Evolutionary conservation across 2,329 filamentous ascomycete species (phyloP).

Genomic region (Verticillium longisporum): DNA sequence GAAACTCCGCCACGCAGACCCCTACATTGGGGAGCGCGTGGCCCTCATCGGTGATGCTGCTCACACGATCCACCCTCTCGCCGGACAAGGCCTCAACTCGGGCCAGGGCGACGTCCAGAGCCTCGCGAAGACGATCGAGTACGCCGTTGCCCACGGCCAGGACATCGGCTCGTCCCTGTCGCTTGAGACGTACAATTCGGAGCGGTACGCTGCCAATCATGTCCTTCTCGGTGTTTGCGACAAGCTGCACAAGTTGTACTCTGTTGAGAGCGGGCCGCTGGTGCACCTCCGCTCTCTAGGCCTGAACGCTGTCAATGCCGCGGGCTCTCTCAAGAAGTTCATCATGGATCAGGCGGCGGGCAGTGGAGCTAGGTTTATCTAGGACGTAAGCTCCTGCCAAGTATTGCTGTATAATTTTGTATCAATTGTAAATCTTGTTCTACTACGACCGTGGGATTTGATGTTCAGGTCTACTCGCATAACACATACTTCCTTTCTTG

Average conservation of each 20-base stretch:
- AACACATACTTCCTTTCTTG: no score
- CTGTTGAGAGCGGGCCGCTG: conserved; percentile 70
- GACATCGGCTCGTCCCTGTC: conserved; percentile 76
- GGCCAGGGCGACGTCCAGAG: conserved; percentile 84
- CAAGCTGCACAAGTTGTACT: conserved; percentile 88
- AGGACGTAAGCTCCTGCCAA: not conserved
- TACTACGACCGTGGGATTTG: not conserved
- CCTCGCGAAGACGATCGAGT: conserved; percentile 66
- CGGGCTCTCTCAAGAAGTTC: conserved; percentile 72
- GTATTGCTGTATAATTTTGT: not conserved
- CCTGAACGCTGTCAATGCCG: conserved; percentile 64
- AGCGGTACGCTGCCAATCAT: conserved; percentile 78
- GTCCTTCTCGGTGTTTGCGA: conserved; percentile 74
- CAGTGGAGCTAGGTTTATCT: conserved; percentile 40
- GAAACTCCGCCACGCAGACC: conserved; percentile 86
- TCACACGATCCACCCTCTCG: conserved; percentile 90
- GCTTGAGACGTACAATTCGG: conserved; percentile 73
- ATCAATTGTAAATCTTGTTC: conserved; percentile 3
- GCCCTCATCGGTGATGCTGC: conserved; percentile 92
- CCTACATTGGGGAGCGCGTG: conserved; percentile 83
- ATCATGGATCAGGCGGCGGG: conserved; percentile 71
- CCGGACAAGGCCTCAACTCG: conserved; percentile 90
- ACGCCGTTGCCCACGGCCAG: conserved; percentile 74
- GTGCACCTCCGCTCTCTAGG: conserved; percentile 75
- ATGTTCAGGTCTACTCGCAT: no score